Percentiles rank a stretch among this genome's conserved stretches.
phyloP scores from a whole-genome alignment of 1,284 basidiomycete genomes.

The Ustilago tritici region DNA sequence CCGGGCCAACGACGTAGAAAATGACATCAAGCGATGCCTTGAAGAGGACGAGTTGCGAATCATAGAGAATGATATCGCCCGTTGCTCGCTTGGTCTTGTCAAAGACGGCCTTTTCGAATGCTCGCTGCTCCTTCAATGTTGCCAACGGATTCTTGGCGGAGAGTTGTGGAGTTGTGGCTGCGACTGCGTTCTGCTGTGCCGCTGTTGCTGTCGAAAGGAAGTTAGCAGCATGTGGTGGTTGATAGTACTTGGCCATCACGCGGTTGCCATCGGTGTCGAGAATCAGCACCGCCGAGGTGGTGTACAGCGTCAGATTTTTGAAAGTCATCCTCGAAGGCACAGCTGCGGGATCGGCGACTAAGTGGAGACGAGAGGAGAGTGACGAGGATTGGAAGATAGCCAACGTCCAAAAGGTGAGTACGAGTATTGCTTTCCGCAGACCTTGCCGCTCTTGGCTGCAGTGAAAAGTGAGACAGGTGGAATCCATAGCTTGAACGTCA shows the following conservation, averaged over 20 bases:
- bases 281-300: constrained; percentile 77
- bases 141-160: constrained; percentile 74
- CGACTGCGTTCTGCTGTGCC: constrained; percentile 55
- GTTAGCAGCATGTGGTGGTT: constrained; percentile 76
- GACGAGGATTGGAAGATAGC: not conserved
- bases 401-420: not conserved
- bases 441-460: not conserved
- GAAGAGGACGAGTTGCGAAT: constrained; percentile 90
- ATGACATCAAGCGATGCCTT: constrained; percentile 94
- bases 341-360: not conserved
- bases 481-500: constrained; percentile 21
- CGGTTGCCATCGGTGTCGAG: constrained; percentile 94
- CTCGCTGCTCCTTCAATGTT: constrained; percentile 89
- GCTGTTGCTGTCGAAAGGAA: constrained; percentile 38
- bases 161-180: constrained; percentile 52
- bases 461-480: not conserved
- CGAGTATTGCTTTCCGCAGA: constrained; percentile 22
- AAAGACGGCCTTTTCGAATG: constrained; percentile 94
- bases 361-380: not conserved
- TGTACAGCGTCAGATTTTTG: constrained; percentile 67
- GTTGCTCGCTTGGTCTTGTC: constrained; percentile 76
- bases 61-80: constrained; percentile 89
- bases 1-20: constrained; percentile 90
- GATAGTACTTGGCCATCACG: constrained; percentile 94
- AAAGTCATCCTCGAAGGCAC: constrained; percentile 38